phyloP scores from a whole-genome alignment of 495 filamentous ascomycete species.

The Penicillium salamii region DNA sequence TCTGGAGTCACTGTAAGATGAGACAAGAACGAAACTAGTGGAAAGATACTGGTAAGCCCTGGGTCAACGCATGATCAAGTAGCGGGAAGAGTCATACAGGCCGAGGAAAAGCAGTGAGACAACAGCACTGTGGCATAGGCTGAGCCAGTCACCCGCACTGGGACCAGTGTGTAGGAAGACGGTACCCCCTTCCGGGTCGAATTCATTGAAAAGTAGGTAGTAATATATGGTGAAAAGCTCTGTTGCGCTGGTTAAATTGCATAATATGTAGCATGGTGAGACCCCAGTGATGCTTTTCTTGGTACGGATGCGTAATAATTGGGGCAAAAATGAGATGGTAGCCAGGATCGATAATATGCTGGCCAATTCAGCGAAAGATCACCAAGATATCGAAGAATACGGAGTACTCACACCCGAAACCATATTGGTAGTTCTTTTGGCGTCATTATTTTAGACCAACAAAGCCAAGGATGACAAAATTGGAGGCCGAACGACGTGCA shows the following conservation, averaged over 20 bases:
- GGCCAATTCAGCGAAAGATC: not conserved
- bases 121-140: not conserved
- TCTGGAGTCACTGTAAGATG: too few relatives aligned
- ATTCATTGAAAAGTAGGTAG: not conserved
- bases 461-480: too few relatives aligned
- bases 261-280: not conserved
- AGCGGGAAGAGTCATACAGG: too few relatives aligned
- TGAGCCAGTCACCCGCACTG: not conserved
- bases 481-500: too few relatives aligned
- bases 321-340: not conserved
- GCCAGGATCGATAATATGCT: not conserved
- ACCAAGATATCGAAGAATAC: not conserved
- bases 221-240: not conserved
- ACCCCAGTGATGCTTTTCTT: not conserved
- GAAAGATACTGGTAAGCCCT: too few relatives aligned
- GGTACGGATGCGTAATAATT: not conserved
- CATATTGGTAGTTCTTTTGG: not conserved
- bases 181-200: not conserved
- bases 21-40: too few relatives aligned
- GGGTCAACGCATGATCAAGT: too few relatives aligned
- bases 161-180: not conserved
- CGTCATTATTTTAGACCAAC: too few relatives aligned
- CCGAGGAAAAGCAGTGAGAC: not conserved
- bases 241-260: not conserved
- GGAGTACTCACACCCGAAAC: not conserved